These are phyloP conservation scores for Colletotrichum sp. DNA, from an alignment of 2,329 filamentous ascomycete species.

Conservation along the genomic window DNA sequence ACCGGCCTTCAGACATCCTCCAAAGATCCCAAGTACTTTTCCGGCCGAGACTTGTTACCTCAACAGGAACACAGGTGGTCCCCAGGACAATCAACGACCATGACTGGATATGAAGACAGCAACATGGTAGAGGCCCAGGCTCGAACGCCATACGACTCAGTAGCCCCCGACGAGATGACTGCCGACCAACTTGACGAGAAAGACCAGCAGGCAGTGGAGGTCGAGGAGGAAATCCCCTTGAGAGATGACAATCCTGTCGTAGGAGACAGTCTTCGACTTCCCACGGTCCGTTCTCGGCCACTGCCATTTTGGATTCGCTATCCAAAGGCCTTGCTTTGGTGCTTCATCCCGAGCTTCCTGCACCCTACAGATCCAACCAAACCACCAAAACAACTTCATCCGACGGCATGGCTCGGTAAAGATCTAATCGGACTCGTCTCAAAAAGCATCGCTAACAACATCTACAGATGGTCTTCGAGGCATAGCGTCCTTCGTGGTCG, in stretches of 20 bases:
- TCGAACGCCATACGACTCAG: neutral
- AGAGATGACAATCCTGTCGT: neutral
- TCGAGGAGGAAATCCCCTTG: neutral
- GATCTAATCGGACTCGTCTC: neutral
- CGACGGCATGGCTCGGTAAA: conserved; percentile 1
- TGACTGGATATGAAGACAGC: neutral
- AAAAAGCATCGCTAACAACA: neutral
- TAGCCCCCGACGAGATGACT: neutral
- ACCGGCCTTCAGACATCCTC: neutral
- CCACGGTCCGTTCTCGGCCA: neutral
- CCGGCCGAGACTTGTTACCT: neutral
- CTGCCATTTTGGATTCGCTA: neutral
- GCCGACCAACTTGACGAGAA: neutral
- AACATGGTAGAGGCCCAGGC: neutral
- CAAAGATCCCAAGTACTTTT: neutral
- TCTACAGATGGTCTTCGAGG: conserved; percentile 64
- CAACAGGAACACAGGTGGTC: neutral
- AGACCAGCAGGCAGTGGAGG: neutral
- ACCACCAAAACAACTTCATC: neutral
- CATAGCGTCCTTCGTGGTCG: conserved; percentile 71
- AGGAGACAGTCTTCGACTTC: neutral
- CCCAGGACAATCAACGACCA: neutral
- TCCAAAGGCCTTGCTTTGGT: neutral
- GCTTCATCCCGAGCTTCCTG: neutral
- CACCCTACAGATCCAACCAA: neutral